Percentiles rank a stretch among this genome's conserved stretches.
Evolutionary conservation across 2,329 filamentous ascomycete genomes (phyloP).

Genomic region (Colletotrichum salicis): DNA sequence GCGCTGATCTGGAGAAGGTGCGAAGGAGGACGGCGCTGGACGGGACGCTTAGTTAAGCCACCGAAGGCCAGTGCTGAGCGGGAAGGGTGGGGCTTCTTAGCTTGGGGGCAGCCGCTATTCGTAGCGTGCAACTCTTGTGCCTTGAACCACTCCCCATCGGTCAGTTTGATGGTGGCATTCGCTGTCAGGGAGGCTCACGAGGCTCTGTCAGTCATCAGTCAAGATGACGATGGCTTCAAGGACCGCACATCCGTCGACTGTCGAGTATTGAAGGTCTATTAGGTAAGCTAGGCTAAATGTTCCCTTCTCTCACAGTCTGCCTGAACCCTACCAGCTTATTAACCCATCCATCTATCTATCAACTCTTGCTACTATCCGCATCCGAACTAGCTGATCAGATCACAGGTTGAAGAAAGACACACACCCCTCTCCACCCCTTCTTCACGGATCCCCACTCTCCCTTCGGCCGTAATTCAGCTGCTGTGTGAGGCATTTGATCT

Average conservation of each 20-base stretch:
- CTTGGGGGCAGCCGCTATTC: neutral
- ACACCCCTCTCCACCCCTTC: neutral
- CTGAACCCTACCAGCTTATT: neutral
- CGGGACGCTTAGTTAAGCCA: neutral
- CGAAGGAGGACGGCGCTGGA: too few species aligned
- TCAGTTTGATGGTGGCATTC: neutral
- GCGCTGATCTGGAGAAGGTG: too few species aligned
- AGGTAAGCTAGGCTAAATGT: neutral
- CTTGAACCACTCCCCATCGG: neutral
- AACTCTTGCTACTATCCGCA: neutral
- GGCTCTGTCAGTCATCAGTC: neutral
- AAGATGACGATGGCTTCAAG: neutral
- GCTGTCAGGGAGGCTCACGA: neutral
- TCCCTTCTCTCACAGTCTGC: too few species aligned
- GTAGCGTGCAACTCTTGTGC: neutral
- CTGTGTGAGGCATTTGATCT: neutral
- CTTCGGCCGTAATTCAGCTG: slow-evolving; percentile 2
- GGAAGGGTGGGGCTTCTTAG: neutral
- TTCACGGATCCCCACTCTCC: neutral
- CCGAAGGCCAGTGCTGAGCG: neutral
- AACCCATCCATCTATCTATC: neutral
- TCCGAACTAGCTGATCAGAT: neutral
- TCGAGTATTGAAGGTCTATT: neutral
- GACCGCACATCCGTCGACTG: neutral
- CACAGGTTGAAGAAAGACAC: neutral